Percentiles rank a stretch among this genome's conserved stretches.
Conservation (phyloP, 2,329 filamentous ascomycete species). For the Chrysoporthe austroafricana region DNA sequence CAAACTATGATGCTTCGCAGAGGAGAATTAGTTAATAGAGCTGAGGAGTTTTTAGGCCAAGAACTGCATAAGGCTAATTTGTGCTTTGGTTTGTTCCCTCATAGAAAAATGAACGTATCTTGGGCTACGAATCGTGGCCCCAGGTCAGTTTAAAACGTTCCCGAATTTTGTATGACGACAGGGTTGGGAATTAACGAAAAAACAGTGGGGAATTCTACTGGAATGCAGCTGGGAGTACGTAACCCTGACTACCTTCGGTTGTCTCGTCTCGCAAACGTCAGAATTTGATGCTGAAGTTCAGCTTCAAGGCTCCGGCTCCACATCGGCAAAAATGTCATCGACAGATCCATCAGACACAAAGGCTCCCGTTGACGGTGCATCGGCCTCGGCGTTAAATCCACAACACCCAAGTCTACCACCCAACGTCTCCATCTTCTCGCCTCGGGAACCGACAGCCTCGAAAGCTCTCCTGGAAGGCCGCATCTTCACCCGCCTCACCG, state of each 20-base stretch:
- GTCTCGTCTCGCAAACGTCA: background rate
- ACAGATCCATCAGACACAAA: background rate
- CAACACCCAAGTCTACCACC: conserved; percentile 28
- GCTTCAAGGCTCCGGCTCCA: background rate
- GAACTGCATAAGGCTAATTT: no score
- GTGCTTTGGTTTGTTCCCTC: no score
- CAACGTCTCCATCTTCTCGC: conserved; percentile 33
- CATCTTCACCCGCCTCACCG: conserved; percentile 32
- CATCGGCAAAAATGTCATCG: conserved; percentile 18
- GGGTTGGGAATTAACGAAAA: background rate
- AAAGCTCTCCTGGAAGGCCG: conserved; percentile 27
- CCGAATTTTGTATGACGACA: background rate
- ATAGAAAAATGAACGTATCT: no score
- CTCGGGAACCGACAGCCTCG: conserved; percentile 17
- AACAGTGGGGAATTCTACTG: no score
- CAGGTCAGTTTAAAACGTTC: no score
- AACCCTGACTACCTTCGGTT: conserved; percentile 2
- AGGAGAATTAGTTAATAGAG: no score
- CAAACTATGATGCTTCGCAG: no score
- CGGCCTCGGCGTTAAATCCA: background rate
- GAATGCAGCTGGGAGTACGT: background rate
- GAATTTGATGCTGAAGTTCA: background rate
- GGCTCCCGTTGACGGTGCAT: no score
- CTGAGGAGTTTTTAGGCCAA: no score
- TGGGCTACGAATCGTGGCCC: no score